A percentile compares a stretch with the other conserved stretches of the same genome.
Conservation (phyloP, 352 stramenopile species). For the Phytophthora pseudosyringae region DNA sequence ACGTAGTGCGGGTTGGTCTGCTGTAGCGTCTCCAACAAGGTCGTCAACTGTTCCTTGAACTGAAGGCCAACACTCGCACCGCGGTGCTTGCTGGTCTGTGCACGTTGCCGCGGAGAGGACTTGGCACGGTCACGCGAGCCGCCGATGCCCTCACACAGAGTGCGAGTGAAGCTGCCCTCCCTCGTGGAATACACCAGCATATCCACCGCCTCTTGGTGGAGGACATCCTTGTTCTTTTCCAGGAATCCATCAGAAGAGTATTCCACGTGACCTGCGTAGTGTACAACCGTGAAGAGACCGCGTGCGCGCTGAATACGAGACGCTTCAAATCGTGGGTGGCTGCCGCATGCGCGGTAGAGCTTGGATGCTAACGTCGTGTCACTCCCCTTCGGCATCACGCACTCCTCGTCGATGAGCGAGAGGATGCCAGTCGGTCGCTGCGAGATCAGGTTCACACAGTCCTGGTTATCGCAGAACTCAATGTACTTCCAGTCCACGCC, state of each 20-base stretch:
- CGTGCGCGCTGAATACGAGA: constrained; percentile 81
- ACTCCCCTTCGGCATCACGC: constrained; percentile 83
- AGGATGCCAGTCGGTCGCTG: constrained; percentile 85
- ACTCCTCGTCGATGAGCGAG: constrained; percentile 90
- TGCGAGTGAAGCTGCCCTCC: constrained; percentile 78
- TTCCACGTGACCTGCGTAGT: constrained; percentile 86
- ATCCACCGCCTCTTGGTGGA: constrained; percentile 85
- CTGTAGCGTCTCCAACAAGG: constrained; percentile 73
- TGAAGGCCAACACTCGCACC: constrained; percentile 82
- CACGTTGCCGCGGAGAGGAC: constrained; percentile 64
- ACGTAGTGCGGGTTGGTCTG: constrained; percentile 89
- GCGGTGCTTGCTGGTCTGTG: constrained; percentile 67
- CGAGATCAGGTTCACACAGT: constrained; percentile 92
- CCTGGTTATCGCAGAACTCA: constrained; percentile 88
- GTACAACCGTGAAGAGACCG: constrained; percentile 77
- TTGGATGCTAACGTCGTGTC: constrained; percentile 86
- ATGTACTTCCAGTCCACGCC: constrained; percentile 89
- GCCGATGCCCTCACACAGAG: constrained; percentile 70
- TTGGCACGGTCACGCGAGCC: constrained; percentile 47
- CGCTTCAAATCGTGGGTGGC: constrained; percentile 68
- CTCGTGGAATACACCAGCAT: constrained; percentile 75
- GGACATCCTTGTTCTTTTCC: constrained; percentile 89
- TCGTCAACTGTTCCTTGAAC: constrained; percentile 87
- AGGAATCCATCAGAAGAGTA: constrained; percentile 80
- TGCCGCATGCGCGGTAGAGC: constrained; percentile 73